Base-by-base conservation (phyloP, 176 grass and related monocot genomes). In the Saccharum spontaneum region DNA sequence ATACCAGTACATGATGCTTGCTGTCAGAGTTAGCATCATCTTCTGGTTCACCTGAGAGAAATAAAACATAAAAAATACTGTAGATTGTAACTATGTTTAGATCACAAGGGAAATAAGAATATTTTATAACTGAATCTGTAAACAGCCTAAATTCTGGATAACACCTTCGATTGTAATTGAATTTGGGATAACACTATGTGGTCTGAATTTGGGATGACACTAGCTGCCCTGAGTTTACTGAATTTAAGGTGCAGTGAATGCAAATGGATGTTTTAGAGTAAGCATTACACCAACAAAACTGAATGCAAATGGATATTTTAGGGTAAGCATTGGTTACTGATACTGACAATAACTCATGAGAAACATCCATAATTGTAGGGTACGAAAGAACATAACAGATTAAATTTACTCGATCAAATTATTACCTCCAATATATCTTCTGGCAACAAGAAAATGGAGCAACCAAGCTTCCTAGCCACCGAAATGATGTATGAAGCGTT, bases 401-500 rank as follows among this genome's bases (percentile, higher is more conserved):
- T 70, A 82, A 57, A n/a, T 39, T 60, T 81, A 60, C 14, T 62
- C 18, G n/a, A 36, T 70, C 5, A 65, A 59, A 67, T 45, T 68
- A 54, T 78, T 85, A 99, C 97, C 93, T 96, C 97, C 10, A 96
- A 24, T 87, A 99, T 94, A 60, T 99, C 97, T 92, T 99, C 97
- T 34, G 93, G 93, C 71, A 99, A 88, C 80, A 99, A 82, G 88
- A 99, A 99, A 50, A 98, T 95, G 48, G 93, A 99, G 75, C 97
- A 99, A 52, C 97, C 97, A 86, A 99, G 93, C 84, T 99, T 99
- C 79, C 97, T 96, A 41, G 97, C 91, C 65, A 96, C 89, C 22
- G 93, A 99, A 76, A 99, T 99, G 68, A 96, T 96, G 79, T 99
- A 96, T 54, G 97, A 99, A 79, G 97, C 91, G 81, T 99, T 96